phyloP scores from a whole-genome alignment of 2,329 filamentous ascomycete species.

The Verticillium longisporum region DNA sequence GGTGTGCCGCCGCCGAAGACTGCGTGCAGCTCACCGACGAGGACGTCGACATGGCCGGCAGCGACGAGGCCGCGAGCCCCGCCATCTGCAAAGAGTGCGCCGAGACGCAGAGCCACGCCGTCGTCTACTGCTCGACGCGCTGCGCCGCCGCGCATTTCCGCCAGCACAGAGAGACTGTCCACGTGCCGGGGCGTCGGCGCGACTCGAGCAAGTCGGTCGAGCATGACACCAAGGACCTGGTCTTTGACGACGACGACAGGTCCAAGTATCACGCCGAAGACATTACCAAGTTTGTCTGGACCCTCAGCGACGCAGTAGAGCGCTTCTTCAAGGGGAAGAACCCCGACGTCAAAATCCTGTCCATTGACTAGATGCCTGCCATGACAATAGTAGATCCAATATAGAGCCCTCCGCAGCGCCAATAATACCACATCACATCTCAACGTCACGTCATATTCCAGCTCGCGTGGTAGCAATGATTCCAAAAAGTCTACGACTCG shows the following conservation, averaged over 20 bases:
- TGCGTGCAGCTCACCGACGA: constrained; percentile 32
- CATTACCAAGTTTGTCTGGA: constrained; percentile 10
- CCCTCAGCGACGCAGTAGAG: constrained; percentile 8
- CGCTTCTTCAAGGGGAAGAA: constrained; percentile 9
- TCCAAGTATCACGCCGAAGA: constrained; percentile 11
- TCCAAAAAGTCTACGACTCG: neutral
- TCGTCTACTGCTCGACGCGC: constrained; percentile 32
- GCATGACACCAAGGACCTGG: constrained; percentile 16
- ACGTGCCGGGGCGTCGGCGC: constrained; percentile 18
- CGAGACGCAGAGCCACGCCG: constrained; percentile 22
- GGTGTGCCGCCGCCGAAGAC: constrained; percentile 31
- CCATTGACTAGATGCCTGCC: neutral
- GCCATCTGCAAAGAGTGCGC: constrained; percentile 37
- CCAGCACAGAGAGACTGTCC: constrained; percentile 28
- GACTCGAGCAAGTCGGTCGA: constrained; percentile 10
- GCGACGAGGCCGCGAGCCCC: constrained; percentile 18
- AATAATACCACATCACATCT: no score
- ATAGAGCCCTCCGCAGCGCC: no score
- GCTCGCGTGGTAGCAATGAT: neutral
- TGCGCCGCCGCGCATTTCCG: constrained; percentile 36
- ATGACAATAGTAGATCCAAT: neutral
- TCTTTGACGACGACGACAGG: constrained; percentile 11
- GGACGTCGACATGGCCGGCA: constrained; percentile 27
- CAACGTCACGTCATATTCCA: neutral
- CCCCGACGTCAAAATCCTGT: constrained; percentile 4